Conservation (phyloP, 202 grass and related monocot species). For the Zoysia matrella region DNA sequence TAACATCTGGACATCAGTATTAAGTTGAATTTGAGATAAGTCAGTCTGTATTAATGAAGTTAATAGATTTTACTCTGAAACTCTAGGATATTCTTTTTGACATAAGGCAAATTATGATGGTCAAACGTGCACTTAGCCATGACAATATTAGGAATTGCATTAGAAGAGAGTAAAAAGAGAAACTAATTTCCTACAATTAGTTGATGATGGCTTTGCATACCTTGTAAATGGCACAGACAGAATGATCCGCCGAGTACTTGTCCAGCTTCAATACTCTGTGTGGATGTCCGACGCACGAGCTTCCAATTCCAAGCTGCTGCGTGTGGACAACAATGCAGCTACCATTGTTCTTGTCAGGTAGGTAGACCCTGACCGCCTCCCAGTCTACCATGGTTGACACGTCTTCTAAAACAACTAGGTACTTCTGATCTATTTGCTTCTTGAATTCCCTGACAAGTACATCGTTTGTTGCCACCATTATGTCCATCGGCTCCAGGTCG, state of each 20-base stretch:
- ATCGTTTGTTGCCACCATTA: rapidly evolving
- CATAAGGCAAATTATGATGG: no score
- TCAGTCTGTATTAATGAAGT: no score
- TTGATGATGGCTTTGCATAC: no score
- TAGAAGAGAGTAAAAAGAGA: no score
- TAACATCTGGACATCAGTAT: no score
- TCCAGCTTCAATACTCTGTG: background rate
- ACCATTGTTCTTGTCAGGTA: background rate
- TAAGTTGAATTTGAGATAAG: no score
- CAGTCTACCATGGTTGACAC: background rate
- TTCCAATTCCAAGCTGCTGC: background rate
- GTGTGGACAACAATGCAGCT: background rate
- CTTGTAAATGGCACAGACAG: background rate
- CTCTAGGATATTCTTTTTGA: no score
- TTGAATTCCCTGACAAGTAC: background rate
- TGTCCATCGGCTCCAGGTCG: background rate
- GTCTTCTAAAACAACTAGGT: slow-evolving; percentile 13
- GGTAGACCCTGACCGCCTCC: background rate
- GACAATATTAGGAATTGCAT: no score
- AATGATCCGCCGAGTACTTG: background rate
- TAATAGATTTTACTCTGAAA: no score
- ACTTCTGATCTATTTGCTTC: background rate
- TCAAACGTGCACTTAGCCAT: no score
- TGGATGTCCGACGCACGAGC: background rate
- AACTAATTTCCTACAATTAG: no score